These are phyloP conservation scores for Vaccinium vitisidaea DNA, from an alignment of 148 eudicot species.

Conservation along the genomic window DNA sequence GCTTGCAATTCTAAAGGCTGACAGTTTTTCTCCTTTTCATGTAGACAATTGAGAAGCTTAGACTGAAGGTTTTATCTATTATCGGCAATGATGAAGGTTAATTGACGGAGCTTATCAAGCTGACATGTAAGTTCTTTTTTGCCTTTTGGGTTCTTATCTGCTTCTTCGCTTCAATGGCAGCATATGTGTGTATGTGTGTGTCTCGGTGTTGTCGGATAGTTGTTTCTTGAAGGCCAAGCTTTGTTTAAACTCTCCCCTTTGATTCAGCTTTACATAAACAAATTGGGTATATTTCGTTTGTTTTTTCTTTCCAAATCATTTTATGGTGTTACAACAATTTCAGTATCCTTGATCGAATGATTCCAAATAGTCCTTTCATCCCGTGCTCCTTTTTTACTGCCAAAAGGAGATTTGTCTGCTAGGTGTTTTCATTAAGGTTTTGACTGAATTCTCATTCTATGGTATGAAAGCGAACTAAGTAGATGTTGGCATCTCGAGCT, in stretches of 20 bases:
- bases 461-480: not conserved
- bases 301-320: not conserved
- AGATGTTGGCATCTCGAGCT: not conserved
- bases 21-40: not conserved
- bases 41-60: slow-evolving; percentile 65
- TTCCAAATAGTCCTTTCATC: not conserved
- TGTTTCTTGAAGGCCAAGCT: not conserved
- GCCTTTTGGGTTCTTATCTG: not conserved
- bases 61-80: slow-evolving; percentile 52
- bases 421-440: not conserved
- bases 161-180: not conserved
- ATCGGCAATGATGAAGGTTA: slow-evolving; percentile 35
- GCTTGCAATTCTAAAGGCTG: not conserved
- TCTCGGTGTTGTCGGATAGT: not conserved
- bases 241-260: not conserved
- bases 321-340: not conserved
- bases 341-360: not conserved
- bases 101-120: slow-evolving; percentile 14
- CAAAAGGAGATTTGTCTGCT: not conserved
- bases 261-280: not conserved
- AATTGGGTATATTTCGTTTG: not conserved
- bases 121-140: slow-evolving; percentile 25
- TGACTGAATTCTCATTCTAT: slow-evolving; percentile 5
- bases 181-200: not conserved
- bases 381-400: not conserved